phyloP scores from a whole-genome alignment of 129 eudicot genomes.

The Tagetes erecta region DNA sequence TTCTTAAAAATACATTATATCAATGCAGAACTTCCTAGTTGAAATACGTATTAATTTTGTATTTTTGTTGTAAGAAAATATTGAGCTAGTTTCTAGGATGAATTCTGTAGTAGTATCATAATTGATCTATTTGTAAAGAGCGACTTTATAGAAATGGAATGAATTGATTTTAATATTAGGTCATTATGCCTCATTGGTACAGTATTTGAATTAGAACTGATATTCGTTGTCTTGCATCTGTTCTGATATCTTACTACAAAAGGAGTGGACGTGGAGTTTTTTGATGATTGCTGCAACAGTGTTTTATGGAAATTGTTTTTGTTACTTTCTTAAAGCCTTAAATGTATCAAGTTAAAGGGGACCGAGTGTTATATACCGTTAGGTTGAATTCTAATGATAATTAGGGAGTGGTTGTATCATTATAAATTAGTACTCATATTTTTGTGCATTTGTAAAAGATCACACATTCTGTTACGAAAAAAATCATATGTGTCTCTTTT shows the following conservation, averaged over 20 bases:
- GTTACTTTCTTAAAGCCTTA: neutral
- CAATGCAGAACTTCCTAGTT: neutral
- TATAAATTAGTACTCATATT: neutral
- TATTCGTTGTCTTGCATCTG: neutral
- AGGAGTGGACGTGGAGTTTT: neutral
- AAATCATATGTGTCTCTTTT: neutral
- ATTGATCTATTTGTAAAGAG: neutral
- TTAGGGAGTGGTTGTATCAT: neutral
- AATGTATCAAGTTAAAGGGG: neutral
- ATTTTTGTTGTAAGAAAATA: neutral
- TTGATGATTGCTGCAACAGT: neutral
- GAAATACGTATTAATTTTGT: neutral
- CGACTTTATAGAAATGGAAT: neutral
- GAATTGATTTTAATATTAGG: neutral
- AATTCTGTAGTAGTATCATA: constrained; percentile 13
- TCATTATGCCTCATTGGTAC: neutral
- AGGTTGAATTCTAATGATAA: neutral
- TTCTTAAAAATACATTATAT: neutral
- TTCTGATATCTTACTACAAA: neutral
- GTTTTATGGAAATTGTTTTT: neutral
- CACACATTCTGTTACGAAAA: neutral
- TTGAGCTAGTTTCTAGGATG: neutral
- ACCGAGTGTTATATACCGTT: neutral
- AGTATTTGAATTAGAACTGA: neutral
- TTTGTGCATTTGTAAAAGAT: neutral